Base-by-base conservation (phyloP, 164 flowering plant species). In the Litsea cubeba region DNA sequence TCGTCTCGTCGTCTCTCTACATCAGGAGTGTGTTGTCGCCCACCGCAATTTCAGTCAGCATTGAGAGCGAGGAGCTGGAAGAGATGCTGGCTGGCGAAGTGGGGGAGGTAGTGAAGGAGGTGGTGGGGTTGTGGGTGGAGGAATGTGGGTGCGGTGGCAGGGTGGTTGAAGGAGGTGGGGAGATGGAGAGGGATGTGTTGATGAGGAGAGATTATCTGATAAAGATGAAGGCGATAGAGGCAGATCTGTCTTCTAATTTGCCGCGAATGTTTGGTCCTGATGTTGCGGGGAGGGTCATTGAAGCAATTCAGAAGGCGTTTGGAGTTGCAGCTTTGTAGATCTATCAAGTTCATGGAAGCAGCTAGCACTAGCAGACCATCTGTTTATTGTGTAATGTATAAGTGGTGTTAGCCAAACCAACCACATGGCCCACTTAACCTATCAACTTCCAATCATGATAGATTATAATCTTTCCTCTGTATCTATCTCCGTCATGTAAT, bases 251-350 rank as follows among this genome's bases (percentile, higher is more conserved):
- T 2, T 74, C 88, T 0, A 89, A 79, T 72, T 83, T 92, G 71
- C 97, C 98, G 0, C 82, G 90, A 75, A 73, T 94, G 85, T 94
- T 94, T 78, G 96, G 91, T n/a, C 83, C 79, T 46, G 93, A 89
- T 65, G 77, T 79, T 10, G 88, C 93, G 0, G 72, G 64, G 24
- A 76, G 88, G 18, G 84, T 90, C 5, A n/a, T 94, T 32, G 84
- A 32, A 30, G 86, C 82, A 14, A 71, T 90, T 3, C 72, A 77
- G 58, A 85, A 80, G 71, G 78, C 62, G 25, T 89, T 76, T 46
- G 65, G 74, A 8, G 66, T 72, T 72, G 69, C 60, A 54, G 60
- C n/a, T 28, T 28, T 28, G 18, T 54, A 28, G 30, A 28, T 28
- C 40, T 6, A 35, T 35, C 40, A 35, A 35, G 6, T 35, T 5